phyloP scores from a whole-genome alignment of 1,139 yeast species.

The Kazachstania sp. region DNA sequence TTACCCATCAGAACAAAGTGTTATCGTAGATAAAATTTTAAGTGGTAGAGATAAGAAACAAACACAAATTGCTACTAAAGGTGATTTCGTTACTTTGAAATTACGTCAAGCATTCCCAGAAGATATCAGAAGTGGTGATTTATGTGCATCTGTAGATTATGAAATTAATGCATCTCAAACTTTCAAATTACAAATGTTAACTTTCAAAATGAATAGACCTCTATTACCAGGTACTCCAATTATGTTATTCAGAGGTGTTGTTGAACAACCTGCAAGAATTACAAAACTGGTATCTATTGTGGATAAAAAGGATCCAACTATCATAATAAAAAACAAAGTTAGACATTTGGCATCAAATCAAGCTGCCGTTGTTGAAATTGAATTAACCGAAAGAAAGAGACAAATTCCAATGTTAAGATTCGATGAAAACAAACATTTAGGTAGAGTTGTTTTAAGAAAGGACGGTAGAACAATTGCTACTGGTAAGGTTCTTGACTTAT shows the following conservation, averaged over 20 bases:
- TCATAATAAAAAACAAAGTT: constrained; percentile 43
- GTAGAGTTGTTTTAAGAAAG: constrained; percentile 74
- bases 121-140: constrained; percentile 64
- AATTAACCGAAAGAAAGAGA: constrained; percentile 40
- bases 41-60: constrained; percentile 28
- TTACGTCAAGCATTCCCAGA: constrained; percentile 45
- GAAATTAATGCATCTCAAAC: constrained; percentile 41
- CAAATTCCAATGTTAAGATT: constrained; percentile 56
- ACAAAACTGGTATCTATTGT: constrained; percentile 46
- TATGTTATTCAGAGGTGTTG: constrained; percentile 72
- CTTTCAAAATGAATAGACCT: constrained; percentile 69
- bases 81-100: constrained; percentile 59
- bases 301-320: constrained; percentile 37
- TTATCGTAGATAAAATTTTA: constrained; percentile 38
- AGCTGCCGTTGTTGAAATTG: constrained; percentile 62
- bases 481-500: constrained; percentile 44
- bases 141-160: constrained; percentile 46
- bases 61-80: constrained; percentile 47
- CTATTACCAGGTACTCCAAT: constrained; percentile 76
- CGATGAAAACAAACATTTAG: constrained; percentile 53
- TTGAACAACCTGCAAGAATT: constrained; percentile 67
- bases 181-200: constrained; percentile 49
- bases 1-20: constrained; percentile 46
- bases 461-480: constrained; percentile 89
- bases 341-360: constrained; percentile 69